phyloP scores from a whole-genome alignment of 768 basidiomycete genomes.

The Amanita pallidorosea region DNA sequence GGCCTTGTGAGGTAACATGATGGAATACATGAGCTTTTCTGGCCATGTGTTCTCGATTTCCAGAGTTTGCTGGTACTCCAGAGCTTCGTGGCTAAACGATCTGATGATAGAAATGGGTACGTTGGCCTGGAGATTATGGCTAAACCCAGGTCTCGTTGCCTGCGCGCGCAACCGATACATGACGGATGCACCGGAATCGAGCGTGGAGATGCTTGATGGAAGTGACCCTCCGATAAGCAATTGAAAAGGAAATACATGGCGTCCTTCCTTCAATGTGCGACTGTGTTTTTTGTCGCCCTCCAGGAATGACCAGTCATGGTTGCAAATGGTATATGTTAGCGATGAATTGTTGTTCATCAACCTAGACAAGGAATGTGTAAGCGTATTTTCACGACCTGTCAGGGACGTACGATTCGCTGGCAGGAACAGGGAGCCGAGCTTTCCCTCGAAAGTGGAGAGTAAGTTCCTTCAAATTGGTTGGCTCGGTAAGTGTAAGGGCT shows the following conservation, averaged over 20 bases:
- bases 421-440: conserved; percentile 52
- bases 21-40: conserved; percentile 90
- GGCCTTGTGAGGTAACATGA: conserved; percentile 91
- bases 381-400: not conserved
- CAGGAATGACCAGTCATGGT: conserved; percentile 90
- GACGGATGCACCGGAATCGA: conserved; percentile 48
- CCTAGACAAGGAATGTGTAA: conserved; percentile 15
- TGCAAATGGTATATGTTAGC: conserved; percentile 54
- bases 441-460: conserved; percentile 81
- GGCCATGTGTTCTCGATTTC: conserved; percentile 98
- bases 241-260: conserved; percentile 87
- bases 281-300: conserved; percentile 68
- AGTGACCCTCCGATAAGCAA: conserved; percentile 77
- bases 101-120: conserved; percentile 60
- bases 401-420: conserved; percentile 40
- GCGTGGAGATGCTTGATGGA: conserved; percentile 64
- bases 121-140: conserved; percentile 43
- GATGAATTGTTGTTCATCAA: conserved; percentile 32
- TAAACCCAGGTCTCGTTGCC: conserved; percentile 66
- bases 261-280: conserved; percentile 93
- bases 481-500: conserved; percentile 67
- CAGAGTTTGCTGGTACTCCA: conserved; percentile 93
- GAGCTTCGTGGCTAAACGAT: conserved; percentile 67
- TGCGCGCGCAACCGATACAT: conserved; percentile 86
- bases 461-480: conserved; percentile 77